A percentile compares a stretch with the other conserved stretches of the same genome.
Conservation (phyloP, 108 stramenopile species). For the Nitzschia sp. region DNA sequence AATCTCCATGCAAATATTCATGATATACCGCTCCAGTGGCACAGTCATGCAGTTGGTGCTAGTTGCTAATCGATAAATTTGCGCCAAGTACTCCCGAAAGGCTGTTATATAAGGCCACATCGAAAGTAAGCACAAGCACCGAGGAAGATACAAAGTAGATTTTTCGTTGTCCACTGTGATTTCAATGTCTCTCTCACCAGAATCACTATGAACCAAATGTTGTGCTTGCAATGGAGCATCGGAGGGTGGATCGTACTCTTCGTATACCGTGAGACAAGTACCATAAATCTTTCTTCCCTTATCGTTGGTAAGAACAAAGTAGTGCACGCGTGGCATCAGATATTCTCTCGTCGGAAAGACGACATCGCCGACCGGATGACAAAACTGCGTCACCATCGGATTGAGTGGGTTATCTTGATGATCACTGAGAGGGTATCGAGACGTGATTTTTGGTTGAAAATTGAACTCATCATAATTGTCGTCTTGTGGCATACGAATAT, state of each 20-base stretch:
- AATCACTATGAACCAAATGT: conserved; percentile 10
- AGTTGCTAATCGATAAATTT: conserved; percentile 91
- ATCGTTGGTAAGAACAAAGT: conserved; percentile 86
- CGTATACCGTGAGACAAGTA: conserved; percentile 82
- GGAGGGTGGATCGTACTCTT: conserved; percentile 58
- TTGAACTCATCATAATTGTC: conserved; percentile 10
- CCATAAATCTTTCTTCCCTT: conserved; percentile 83
- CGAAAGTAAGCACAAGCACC: conserved; percentile 89
- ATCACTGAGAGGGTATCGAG: conserved; percentile 73
- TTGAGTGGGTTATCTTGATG: conserved; percentile 76
- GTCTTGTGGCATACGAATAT: conserved; percentile 41
- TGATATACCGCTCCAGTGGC: conserved; percentile 94
- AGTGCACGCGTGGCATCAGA: conserved; percentile 77
- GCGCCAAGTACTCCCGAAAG: conserved; percentile 88
- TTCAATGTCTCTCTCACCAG: conserved; percentile 43
- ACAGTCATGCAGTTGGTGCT: conserved; percentile 82
- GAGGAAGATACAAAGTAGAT: conserved; percentile 74
- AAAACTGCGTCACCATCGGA: conserved; percentile 85
- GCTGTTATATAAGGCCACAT: conserved; percentile 94
- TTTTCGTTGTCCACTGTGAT: conserved; percentile 35
- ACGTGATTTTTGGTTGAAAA: conserved; percentile 74
- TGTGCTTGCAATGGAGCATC: conserved; percentile 13
- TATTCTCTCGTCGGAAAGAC: conserved; percentile 64
- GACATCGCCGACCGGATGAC: conserved; percentile 70
- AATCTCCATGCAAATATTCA: conserved; percentile 93